Conservation (phyloP, 2,329 filamentous ascomycete genomes). For the Apiospora koreana region DNA sequence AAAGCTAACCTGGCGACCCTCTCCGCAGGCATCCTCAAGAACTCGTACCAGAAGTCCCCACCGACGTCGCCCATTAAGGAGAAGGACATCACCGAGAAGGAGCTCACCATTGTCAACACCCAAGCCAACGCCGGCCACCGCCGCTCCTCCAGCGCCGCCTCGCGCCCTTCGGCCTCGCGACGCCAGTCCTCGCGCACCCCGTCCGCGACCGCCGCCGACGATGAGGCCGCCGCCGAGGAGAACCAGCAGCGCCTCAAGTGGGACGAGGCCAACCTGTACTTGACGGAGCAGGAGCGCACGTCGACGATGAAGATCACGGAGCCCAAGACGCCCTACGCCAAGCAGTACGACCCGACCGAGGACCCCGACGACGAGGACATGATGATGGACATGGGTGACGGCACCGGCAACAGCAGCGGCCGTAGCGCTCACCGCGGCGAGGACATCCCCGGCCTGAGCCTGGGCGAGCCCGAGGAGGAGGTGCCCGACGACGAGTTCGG, state of each 20-base stretch:
- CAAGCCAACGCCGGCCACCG: conserved; percentile 90
- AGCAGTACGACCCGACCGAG: conserved; percentile 85
- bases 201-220: conserved; percentile 44
- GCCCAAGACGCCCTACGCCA: conserved; percentile 95
- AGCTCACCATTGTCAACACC: conserved; percentile 91
- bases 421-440: no score
- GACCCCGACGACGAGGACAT: conserved; percentile 83
- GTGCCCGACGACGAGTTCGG: conserved; percentile 50
- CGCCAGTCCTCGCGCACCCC: conserved; percentile 63
- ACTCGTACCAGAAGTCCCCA: conserved; percentile 38
- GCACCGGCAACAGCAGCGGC: no score
- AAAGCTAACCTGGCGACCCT: background rate
- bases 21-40: conserved; percentile 84
- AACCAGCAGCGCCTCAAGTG: conserved; percentile 83
- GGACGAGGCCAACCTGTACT: conserved; percentile 97
- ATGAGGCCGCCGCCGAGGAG: conserved; percentile 44
- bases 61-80: conserved; percentile 30
- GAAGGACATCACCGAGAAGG: conserved; percentile 70
- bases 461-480: conserved; percentile 87
- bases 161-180: conserved; percentile 65
- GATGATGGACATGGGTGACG: conserved; percentile 53
- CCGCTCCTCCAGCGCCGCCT: conserved; percentile 75
- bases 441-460: conserved; percentile 87
- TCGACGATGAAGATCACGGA: conserved; percentile 99
- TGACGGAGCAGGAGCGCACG: conserved; percentile 93